These are phyloP conservation scores for Hyaloscypha finlandica DNA, from an alignment of 495 filamentous ascomycete genomes.

Conservation along the genomic window DNA sequence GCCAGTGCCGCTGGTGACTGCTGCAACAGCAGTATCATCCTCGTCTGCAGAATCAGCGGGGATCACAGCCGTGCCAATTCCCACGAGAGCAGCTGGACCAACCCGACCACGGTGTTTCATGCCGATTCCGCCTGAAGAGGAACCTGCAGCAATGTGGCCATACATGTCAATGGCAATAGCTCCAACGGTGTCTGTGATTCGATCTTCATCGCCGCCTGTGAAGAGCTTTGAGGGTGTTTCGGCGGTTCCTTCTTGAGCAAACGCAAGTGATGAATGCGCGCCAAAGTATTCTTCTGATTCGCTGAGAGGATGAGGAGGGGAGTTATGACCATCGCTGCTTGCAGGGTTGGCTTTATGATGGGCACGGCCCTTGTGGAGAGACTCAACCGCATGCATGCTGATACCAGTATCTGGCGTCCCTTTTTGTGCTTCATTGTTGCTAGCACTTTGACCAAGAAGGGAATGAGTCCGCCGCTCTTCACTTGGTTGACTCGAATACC, in stretches of 20 bases:
- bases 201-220: constrained; percentile 39
- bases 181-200: constrained; percentile 89
- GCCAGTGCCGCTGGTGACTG: constrained; percentile 88
- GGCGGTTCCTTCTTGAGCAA: constrained; percentile 28
- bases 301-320: constrained; percentile 10
- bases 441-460: constrained; percentile 22
- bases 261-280: constrained; percentile 7
- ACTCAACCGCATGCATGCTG: constrained; percentile 5
- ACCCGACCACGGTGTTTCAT: constrained; percentile 94
- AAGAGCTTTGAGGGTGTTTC: constrained; percentile 21
- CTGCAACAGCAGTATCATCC: constrained; percentile 65
- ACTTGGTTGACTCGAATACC: constrained; percentile 16
- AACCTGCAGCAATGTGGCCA: constrained; percentile 92
- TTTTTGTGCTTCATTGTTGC: constrained; percentile 19
- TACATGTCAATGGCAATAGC: constrained; percentile 86
- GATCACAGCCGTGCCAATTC: constrained; percentile 85
- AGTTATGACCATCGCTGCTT: constrained; percentile 20
- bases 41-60: constrained; percentile 64
- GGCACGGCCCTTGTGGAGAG: neutral
- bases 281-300: neutral
- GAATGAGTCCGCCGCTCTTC: constrained; percentile 27
- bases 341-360: constrained; percentile 1
- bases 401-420: constrained; percentile 23
- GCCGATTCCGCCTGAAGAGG: constrained; percentile 97
- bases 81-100: constrained; percentile 89